Evolutionary conservation across 208 protist genomes (phyloP).

Genomic region (Crithidia expoeki): DNA sequence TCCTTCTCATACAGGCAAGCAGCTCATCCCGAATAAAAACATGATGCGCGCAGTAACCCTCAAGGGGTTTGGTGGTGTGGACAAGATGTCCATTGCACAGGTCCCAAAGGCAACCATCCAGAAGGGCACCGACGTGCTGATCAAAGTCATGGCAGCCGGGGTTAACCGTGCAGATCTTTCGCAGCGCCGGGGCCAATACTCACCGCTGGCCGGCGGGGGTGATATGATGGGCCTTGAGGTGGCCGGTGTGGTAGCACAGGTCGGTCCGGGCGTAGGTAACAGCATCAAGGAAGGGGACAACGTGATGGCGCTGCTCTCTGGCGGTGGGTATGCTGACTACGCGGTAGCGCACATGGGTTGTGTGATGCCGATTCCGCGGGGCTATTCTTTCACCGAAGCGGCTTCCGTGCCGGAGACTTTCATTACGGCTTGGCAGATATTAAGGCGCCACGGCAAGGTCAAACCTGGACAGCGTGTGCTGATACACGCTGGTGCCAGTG

Average conservation of each 20-base stretch:
- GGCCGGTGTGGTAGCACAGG: constrained; percentile 76
- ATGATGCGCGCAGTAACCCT: constrained; percentile 81
- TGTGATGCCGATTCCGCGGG: constrained; percentile 82
- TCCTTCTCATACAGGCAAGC: no score
- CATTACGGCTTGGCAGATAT: constrained; percentile 92
- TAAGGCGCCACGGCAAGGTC: constrained; percentile 71
- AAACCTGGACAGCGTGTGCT: constrained; percentile 75
- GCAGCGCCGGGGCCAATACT: constrained; percentile 88
- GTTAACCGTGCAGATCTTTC: constrained; percentile 88
- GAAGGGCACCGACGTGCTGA: constrained; percentile 64
- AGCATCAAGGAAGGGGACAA: constrained; percentile 82
- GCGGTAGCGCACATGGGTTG: constrained; percentile 67
- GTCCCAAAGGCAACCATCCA: constrained; percentile 45
- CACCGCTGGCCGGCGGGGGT: constrained; percentile 72
- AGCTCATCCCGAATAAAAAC: no score
- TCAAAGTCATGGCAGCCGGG: constrained; percentile 88
- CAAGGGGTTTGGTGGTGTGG: constrained; percentile 68
- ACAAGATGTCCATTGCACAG: constrained; percentile 61
- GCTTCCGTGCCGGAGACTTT: constrained; percentile 92
- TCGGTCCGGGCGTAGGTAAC: constrained; percentile 61
- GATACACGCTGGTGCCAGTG: constrained; percentile 89
- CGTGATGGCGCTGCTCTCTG: constrained; percentile 86
- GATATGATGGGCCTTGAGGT: constrained; percentile 94
- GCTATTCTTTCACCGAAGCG: constrained; percentile 87
- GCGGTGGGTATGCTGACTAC: constrained; percentile 94